phyloP scores from a whole-genome alignment of 768 basidiomycete species.

The Russula griseocarnosa region DNA sequence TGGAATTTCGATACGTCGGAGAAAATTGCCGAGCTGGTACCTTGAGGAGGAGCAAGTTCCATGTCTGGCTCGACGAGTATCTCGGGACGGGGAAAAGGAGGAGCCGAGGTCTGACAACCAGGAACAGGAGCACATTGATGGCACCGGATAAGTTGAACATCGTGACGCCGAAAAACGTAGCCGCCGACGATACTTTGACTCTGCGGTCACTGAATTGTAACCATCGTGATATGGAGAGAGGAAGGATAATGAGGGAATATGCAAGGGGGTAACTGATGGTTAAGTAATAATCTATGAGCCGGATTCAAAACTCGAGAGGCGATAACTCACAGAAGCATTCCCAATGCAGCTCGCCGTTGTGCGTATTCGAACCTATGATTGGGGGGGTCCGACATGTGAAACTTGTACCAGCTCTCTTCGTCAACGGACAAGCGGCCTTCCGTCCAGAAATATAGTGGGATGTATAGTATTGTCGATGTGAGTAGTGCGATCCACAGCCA shows the following conservation, averaged over 20 bases:
- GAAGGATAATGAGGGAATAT: constrained; percentile 3
- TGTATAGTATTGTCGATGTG: background rate
- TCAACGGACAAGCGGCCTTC: background rate
- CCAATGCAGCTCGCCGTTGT: constrained; percentile 10
- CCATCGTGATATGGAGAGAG: background rate
- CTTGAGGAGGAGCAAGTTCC: background rate
- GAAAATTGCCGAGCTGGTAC: background rate
- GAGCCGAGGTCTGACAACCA: constrained; percentile 37
- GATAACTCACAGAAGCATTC: constrained; percentile 32
- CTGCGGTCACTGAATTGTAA: background rate
- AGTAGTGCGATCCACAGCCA: constrained; percentile 4
- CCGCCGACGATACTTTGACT: constrained; percentile 32
- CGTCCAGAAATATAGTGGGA: constrained; percentile 2
- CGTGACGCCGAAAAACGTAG: constrained; percentile 35
- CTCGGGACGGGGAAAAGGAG: constrained; percentile 32
- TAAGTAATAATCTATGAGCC: background rate
- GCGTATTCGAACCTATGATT: background rate
- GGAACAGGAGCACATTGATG: constrained; percentile 41
- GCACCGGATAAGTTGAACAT: constrained; percentile 41
- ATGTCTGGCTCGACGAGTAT: background rate
- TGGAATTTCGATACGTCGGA: background rate
- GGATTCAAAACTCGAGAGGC: background rate
- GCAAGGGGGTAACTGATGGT: constrained; percentile 4
- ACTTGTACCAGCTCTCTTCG: constrained; percentile 7
- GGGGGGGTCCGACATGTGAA: constrained; percentile 26